A percentile compares a stretch with the other conserved stretches of the same genome.
These are phyloP conservation scores for Lactarius sanguifluus DNA, from an alignment of 768 basidiomycete genomes.

Conservation along the genomic window DNA sequence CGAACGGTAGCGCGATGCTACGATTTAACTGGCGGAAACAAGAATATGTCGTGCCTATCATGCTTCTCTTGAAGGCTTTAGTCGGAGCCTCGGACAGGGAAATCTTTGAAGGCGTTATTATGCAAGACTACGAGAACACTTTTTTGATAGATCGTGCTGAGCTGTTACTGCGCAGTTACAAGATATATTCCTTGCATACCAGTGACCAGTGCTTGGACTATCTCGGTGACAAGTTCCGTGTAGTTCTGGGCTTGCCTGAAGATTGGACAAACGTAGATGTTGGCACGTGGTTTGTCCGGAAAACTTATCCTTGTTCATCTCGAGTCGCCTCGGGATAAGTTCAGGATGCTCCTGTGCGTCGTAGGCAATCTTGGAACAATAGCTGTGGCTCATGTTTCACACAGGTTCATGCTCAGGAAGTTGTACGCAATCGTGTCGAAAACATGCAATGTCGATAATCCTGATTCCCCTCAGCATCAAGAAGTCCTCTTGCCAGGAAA, in stretches of 20 bases:
- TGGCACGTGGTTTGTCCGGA: constrained; percentile 78
- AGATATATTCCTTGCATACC: constrained; percentile 84
- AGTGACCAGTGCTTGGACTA: constrained; percentile 92
- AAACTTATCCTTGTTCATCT: constrained; percentile 91
- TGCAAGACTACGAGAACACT: constrained; percentile 96
- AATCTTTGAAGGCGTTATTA: constrained; percentile 93
- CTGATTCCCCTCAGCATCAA: constrained; percentile 98
- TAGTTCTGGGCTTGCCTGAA: constrained; percentile 87
- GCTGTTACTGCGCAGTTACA: constrained; percentile 90
- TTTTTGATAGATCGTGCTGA: constrained; percentile 98
- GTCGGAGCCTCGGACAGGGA: constrained; percentile 91
- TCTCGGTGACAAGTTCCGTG: constrained; percentile 93
- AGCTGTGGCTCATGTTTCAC: not conserved
- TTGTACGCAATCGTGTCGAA: constrained; percentile 89
- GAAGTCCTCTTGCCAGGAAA: constrained; percentile 93
- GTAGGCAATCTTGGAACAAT: not conserved
- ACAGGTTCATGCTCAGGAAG: constrained; percentile 96
- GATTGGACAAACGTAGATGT: constrained; percentile 86
- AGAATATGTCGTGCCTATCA: constrained; percentile 97
- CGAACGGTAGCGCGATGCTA: constrained; percentile 94
- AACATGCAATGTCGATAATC: constrained; percentile 90
- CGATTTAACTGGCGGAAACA: constrained; percentile 97
- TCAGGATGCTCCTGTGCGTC: constrained; percentile 87
- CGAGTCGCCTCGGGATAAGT: constrained; percentile 86
- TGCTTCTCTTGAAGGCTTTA: constrained; percentile 93